A percentile compares a stretch with the other conserved stretches of the same genome.
Conservation (phyloP, 208 protist species). For the Acanthamoeba culbertsoni region DNA sequence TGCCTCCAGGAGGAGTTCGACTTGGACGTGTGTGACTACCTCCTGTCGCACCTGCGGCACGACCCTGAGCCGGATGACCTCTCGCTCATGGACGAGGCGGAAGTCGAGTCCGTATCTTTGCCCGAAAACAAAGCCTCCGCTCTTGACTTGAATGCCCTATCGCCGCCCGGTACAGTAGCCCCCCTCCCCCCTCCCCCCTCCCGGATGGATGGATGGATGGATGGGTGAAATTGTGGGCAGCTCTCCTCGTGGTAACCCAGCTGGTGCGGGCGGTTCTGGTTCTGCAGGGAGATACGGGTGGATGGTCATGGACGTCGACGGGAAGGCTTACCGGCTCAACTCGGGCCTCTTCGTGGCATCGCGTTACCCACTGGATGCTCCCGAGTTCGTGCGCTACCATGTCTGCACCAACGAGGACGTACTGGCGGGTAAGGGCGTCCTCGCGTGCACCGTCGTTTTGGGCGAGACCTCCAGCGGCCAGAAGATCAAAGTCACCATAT, state of each 20-base stretch:
- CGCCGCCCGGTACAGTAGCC: neutral
- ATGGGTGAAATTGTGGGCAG: neutral
- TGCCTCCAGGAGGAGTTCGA: neutral
- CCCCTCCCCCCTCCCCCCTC: too few species aligned
- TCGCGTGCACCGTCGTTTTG: neutral
- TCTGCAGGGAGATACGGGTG: neutral
- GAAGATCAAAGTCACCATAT: neutral
- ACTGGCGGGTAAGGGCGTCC: neutral
- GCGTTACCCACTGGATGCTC: neutral
- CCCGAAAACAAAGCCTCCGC: neutral
- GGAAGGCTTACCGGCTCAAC: neutral
- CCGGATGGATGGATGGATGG: neutral
- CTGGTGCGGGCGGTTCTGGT: too few species aligned
- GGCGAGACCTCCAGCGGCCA: neutral
- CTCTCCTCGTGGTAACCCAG: too few species aligned
- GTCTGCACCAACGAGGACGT: neutral
- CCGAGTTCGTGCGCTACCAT: neutral
- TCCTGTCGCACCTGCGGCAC: neutral
- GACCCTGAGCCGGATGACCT: neutral
- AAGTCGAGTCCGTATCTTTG: neutral
- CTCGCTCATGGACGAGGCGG: neutral
- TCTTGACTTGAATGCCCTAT: neutral
- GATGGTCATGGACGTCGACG: neutral
- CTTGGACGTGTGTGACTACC: neutral
- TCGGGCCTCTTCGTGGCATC: neutral